Conservation (phyloP, 1,284 basidiomycete species). For the Rhodotorula glutinis region DNA sequence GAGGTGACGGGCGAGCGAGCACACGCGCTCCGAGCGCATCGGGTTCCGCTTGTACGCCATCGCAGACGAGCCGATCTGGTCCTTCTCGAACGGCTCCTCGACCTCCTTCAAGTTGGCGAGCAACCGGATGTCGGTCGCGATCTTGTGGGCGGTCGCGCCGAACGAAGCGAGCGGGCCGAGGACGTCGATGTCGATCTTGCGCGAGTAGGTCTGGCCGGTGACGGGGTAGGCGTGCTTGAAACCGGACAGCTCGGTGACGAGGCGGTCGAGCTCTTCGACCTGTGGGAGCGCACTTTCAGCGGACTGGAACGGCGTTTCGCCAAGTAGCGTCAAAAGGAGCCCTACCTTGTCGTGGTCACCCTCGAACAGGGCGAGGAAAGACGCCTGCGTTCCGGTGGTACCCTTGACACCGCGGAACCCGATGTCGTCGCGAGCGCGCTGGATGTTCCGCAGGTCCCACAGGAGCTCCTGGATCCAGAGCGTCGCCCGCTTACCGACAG, state of each 20-base stretch:
- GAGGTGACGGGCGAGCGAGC: constrained; percentile 86
- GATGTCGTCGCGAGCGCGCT: constrained; percentile 84
- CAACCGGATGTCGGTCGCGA: constrained; percentile 90
- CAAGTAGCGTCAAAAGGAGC: constrained; percentile 3
- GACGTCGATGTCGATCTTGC: constrained; percentile 95
- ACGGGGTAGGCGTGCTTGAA: constrained; percentile 96
- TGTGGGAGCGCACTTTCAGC: constrained; percentile 41
- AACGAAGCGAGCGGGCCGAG: constrained; percentile 84
- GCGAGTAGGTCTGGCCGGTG: constrained; percentile 96
- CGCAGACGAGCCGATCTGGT: constrained; percentile 79
- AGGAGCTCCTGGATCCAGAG: constrained; percentile 97
- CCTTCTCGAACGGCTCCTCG: constrained; percentile 98
- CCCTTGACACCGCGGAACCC: constrained; percentile 99
- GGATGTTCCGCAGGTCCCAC: constrained; percentile 94
- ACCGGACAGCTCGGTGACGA: constrained; percentile 84
- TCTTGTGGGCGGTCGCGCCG: constrained; percentile 95
- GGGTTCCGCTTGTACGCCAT: constrained; percentile 99
- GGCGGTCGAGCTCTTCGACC: constrained; percentile 85
- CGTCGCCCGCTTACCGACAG: constrained; percentile 98
- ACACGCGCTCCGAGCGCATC: constrained; percentile 97
- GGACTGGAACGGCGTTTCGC: too few relatives aligned
- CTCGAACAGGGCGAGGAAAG: constrained; percentile 90
- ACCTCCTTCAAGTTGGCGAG: constrained; percentile 95
- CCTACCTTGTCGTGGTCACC: constrained; percentile 87
- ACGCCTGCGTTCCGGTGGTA: constrained; percentile 96